A percentile compares a stretch with the other conserved stretches of the same genome.
Conservation (phyloP, 176 grass and related monocot genomes). For the Ensete ventricosum region DNA sequence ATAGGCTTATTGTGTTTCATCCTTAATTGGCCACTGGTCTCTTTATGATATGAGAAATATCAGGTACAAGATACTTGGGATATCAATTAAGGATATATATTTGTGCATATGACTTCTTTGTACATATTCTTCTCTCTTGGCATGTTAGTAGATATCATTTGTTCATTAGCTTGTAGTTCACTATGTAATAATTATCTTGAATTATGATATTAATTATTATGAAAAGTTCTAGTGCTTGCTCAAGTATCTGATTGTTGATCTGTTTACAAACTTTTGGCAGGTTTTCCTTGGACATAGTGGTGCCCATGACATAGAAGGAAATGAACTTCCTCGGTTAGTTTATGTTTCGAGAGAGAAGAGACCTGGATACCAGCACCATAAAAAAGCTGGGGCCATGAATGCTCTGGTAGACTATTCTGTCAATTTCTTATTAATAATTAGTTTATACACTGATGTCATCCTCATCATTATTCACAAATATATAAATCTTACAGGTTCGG, state of each 20-base stretch:
- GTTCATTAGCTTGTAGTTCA: no score
- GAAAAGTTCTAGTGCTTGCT: conserved; percentile 49
- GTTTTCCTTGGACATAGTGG: conserved; percentile 98
- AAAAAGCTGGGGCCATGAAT: conserved; percentile 98
- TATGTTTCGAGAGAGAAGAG: conserved; percentile 99
- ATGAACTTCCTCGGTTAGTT: conserved; percentile 94
- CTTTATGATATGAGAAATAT: background rate
- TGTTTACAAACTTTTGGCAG: conserved; percentile 29
- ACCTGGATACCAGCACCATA: conserved; percentile 93
- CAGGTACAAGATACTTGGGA: no score
- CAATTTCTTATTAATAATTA: conserved; percentile 12
- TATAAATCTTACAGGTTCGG: conserved; percentile 61
- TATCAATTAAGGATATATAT: no score
- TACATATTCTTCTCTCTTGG: no score
- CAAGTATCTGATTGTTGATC: conserved; percentile 10
- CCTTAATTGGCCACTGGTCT: no score
- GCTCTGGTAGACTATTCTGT: conserved; percentile 49
- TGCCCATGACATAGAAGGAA: conserved; percentile 81
- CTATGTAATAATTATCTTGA: no score
- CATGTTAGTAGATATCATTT: no score
- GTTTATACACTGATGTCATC: conserved; percentile 4
- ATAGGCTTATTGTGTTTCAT: no score
- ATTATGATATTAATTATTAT: no score
- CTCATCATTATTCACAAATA: conserved; percentile 2
- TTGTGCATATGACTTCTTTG: no score